phyloP scores from a whole-genome alignment of 2,329 filamentous ascomycete genomes.

The Ciborinia camelliae region DNA sequence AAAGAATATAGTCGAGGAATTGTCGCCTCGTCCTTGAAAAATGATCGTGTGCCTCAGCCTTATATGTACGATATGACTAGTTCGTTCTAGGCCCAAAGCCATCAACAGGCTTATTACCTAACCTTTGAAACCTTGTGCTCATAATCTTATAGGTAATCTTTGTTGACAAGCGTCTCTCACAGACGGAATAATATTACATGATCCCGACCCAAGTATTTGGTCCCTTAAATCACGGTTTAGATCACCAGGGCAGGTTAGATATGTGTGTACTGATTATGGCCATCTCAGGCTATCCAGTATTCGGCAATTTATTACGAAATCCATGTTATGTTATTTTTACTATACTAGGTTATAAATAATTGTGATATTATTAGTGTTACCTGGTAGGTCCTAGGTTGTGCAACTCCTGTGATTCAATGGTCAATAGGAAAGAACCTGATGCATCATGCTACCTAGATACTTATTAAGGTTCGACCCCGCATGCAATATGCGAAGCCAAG shows the following conservation, averaged over 20 bases:
- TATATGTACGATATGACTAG: not conserved
- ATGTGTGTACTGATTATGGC: not conserved
- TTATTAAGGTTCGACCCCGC: constrained; percentile 7
- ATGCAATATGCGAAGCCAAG: constrained; percentile 7
- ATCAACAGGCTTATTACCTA: not conserved
- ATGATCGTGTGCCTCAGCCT: not conserved
- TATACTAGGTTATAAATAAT: no score
- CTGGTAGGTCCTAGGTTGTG: no score
- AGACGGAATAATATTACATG: not conserved
- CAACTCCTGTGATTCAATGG: not conserved
- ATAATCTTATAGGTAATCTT: no score
- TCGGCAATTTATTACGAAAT: not conserved
- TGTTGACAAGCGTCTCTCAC: not conserved
- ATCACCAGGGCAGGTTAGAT: not conserved
- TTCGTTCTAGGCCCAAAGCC: not conserved
- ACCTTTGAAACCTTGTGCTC: no score
- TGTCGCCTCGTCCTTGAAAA: constrained; percentile 30
- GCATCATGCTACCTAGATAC: no score
- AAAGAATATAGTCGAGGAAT: constrained; percentile 37
- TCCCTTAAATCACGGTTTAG: not conserved
- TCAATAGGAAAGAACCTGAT: not conserved
- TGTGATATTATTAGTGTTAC: no score
- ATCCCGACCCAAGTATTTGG: not conserved
- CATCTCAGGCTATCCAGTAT: not conserved
- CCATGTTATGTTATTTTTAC: no score